Percentiles rank a stretch among this genome's conserved stretches.
phyloP scores from a whole-genome alignment of 495 filamentous ascomycete species.

The Talaromyces thailandensis region DNA sequence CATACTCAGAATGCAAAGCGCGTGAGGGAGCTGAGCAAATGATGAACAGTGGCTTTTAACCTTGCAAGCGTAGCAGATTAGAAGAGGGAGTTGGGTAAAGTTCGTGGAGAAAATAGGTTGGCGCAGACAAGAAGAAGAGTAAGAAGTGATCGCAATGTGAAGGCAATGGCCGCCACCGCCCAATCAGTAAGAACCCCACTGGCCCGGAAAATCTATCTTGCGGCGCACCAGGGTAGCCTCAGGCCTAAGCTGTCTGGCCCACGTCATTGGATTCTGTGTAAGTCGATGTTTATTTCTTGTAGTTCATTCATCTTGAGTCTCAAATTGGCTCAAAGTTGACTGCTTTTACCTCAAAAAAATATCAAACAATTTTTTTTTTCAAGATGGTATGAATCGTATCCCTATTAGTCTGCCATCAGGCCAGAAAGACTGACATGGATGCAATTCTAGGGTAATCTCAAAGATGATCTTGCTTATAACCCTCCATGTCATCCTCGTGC shows the following conservation, averaged over 20 bases:
- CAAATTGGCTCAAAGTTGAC: not conserved
- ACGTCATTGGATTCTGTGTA: not conserved
- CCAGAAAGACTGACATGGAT: not conserved
- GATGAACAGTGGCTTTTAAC: not conserved
- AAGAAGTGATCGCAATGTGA: slow-evolving; percentile 16
- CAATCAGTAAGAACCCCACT: slow-evolving; percentile 15
- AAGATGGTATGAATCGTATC: not conserved
- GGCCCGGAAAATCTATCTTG: slow-evolving; percentile 35
- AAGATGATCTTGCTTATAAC: slow-evolving; percentile 64
- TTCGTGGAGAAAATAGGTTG: not conserved
- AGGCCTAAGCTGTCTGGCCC: slow-evolving; percentile 1
- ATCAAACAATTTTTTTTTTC: not conserved
- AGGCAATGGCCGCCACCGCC: slow-evolving; percentile 13
- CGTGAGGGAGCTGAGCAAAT: not conserved
- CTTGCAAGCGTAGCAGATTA: not conserved
- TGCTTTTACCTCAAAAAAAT: not conserved
- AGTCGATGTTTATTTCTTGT: not conserved
- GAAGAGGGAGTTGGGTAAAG: not conserved
- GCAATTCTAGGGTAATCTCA: slow-evolving; percentile 33
- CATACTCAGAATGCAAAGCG: not conserved
- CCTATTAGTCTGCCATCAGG: not conserved
- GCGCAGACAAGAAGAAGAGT: slow-evolving; percentile 10
- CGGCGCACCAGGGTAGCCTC: slow-evolving; percentile 13
- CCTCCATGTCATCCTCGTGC: slow-evolving; percentile 86
- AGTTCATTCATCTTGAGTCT: not conserved